Evolutionary conservation across 2,329 filamentous ascomycete species (phyloP).

Genomic region (Diplodia mutila): DNA sequence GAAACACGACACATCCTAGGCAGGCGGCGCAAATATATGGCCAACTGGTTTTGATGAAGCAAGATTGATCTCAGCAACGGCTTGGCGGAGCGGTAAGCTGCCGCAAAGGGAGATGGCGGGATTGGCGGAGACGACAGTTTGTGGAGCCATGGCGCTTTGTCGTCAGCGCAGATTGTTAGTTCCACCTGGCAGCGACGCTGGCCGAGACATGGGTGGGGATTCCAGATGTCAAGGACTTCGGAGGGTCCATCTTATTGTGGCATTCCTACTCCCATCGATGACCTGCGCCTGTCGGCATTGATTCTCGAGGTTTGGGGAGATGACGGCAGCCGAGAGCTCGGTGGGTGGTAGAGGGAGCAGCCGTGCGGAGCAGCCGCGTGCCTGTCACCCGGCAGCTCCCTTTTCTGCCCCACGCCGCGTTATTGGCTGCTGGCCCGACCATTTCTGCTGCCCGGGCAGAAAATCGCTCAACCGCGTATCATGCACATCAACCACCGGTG

Average conservation of each 20-base stretch:
- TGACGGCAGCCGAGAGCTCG: not conserved
- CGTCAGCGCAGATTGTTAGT: not conserved
- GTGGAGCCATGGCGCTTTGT: slow-evolving; percentile 12
- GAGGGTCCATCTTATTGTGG: not conserved
- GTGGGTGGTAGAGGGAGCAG: not conserved
- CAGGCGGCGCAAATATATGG: not conserved
- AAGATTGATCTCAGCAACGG: not conserved
- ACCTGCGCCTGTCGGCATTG: not conserved
- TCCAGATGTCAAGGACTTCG: not conserved
- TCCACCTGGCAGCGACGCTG: not conserved
- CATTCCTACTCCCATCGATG: not conserved
- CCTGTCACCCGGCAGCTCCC: too few species aligned
- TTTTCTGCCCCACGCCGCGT: not conserved
- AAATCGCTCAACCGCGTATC: not conserved
- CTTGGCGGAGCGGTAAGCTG: not conserved
- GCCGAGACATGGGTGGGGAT: not conserved
- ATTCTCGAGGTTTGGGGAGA: not conserved
- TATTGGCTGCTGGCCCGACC: slow-evolving; percentile 10
- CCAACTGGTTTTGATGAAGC: not conserved
- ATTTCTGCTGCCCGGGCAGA: slow-evolving; percentile 23
- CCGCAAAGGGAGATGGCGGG: not conserved
- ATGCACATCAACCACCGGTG: not conserved
- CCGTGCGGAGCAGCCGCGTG: not conserved
- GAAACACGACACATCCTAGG: not conserved
- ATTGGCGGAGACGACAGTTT: not conserved